phyloP scores from a whole-genome alignment of 441 rosid species.

The Cnidoscolus chayamansa region DNA sequence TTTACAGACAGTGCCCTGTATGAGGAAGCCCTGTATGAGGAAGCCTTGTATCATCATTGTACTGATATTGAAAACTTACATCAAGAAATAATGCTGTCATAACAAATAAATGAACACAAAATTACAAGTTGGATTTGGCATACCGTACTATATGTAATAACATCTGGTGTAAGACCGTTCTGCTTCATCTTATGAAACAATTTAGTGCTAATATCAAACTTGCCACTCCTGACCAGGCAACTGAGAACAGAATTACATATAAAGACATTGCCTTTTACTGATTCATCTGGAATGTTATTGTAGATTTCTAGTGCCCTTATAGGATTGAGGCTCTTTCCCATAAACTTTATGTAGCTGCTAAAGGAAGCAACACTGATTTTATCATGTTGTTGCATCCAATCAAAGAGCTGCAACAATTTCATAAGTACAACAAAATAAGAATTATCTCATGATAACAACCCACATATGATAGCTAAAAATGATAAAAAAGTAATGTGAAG shows the following conservation, averaged over 20 bases:
- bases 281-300: conserved; percentile 53
- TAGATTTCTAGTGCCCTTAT: conserved; percentile 68
- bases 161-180: conserved; percentile 74
- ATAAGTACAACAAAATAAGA: conserved; percentile 7
- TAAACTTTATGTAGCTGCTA: conserved; percentile 67
- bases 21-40: not conserved
- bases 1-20: too few species aligned
- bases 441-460: not conserved
- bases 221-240: conserved; percentile 71
- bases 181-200: conserved; percentile 87
- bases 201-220: conserved; percentile 51
- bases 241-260: conserved; percentile 78
- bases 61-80: conserved; percentile 2
- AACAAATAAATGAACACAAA: conserved; percentile 2
- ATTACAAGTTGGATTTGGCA: conserved; percentile 18
- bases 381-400: conserved; percentile 78
- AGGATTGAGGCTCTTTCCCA: conserved; percentile 57
- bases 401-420: conserved; percentile 61
- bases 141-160: conserved; percentile 78
- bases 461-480: not conserved
- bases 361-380: conserved; percentile 65
- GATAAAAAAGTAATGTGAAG: not conserved
- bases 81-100: not conserved
- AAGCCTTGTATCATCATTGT: not conserved
- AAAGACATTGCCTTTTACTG: conserved; percentile 57